These are phyloP conservation scores for Beauveria pseudobassiana DNA, from an alignment of 2,329 filamentous ascomycete genomes.

Conservation along the genomic window DNA sequence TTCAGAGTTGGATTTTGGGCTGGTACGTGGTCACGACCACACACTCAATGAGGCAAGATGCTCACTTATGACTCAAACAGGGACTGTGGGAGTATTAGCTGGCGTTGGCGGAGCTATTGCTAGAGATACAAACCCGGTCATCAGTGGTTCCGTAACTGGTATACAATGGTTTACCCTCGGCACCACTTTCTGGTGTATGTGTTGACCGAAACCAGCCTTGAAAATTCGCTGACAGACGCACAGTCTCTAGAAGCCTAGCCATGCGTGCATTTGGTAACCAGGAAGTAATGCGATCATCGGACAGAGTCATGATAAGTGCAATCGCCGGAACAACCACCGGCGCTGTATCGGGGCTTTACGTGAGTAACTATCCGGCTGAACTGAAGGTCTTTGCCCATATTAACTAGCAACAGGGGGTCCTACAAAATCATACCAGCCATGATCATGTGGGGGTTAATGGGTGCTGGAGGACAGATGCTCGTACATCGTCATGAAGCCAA, in stretches of 20 bases:
- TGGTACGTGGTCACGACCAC: constrained; percentile 34
- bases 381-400: not conserved
- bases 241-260: constrained; percentile 42
- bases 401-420: constrained; percentile 38
- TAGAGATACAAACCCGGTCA: constrained; percentile 55
- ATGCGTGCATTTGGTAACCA: constrained; percentile 42
- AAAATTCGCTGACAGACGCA: not conserved
- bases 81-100: constrained; percentile 52
- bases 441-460: constrained; percentile 38
- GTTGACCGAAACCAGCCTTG: not conserved
- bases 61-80: constrained; percentile 27
- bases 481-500: constrained; percentile 24
- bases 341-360: constrained; percentile 49
- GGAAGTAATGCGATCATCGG: constrained; percentile 44
- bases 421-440: constrained; percentile 43
- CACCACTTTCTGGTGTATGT: constrained; percentile 66
- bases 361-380: constrained; percentile 26
- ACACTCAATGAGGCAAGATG: not conserved
- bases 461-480: constrained; percentile 32
- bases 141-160: constrained; percentile 66
- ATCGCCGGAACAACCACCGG: constrained; percentile 65
- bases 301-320: constrained; percentile 60
- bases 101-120: constrained; percentile 67
- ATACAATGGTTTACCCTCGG: constrained; percentile 78
- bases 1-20: constrained; percentile 52